A percentile compares a stretch with the other conserved stretches of the same genome.
These are phyloP conservation scores for Trichoderma asperellum DNA, from an alignment of 2,329 filamentous ascomycete species.

Conservation along the genomic window DNA sequence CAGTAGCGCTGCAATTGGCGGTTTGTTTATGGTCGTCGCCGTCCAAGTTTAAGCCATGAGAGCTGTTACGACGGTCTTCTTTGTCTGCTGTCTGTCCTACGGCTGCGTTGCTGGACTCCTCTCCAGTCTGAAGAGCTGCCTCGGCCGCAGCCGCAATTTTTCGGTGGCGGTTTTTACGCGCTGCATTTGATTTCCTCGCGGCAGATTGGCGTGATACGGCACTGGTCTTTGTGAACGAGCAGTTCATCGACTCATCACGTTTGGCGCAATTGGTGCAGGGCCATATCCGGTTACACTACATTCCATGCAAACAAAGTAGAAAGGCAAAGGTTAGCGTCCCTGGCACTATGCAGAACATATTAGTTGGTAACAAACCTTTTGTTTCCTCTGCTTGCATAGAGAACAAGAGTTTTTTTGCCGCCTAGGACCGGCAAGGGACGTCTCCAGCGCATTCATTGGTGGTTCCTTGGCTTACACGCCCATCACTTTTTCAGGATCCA, in stretches of 20 bases:
- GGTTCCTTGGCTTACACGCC: background rate
- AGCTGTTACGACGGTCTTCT: background rate
- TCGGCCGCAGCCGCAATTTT: background rate
- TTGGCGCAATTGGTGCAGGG: constrained; percentile 41
- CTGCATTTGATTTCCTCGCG: background rate
- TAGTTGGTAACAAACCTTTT: constrained; percentile 38
- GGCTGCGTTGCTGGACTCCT: background rate
- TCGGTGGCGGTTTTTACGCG: background rate
- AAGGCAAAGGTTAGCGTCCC: background rate
- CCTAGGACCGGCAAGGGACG: background rate
- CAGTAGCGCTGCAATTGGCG: background rate
- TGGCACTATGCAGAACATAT: background rate
- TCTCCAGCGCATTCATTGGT: background rate
- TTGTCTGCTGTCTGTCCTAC: background rate
- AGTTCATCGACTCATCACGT: constrained; percentile 37
- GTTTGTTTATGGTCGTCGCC: background rate
- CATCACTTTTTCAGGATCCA: background rate
- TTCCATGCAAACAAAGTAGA: background rate
- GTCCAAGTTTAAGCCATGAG: background rate
- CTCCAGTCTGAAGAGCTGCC: background rate
- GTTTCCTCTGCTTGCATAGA: constrained; percentile 48
- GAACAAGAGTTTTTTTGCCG: constrained; percentile 40
- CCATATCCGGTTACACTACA: constrained; percentile 42
- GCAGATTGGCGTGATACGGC: constrained; percentile 35
- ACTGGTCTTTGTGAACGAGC: background rate